Base-by-base conservation (phyloP, 225 moss, liverwort and hornwort species). In the Polytrichum formosum region DNA sequence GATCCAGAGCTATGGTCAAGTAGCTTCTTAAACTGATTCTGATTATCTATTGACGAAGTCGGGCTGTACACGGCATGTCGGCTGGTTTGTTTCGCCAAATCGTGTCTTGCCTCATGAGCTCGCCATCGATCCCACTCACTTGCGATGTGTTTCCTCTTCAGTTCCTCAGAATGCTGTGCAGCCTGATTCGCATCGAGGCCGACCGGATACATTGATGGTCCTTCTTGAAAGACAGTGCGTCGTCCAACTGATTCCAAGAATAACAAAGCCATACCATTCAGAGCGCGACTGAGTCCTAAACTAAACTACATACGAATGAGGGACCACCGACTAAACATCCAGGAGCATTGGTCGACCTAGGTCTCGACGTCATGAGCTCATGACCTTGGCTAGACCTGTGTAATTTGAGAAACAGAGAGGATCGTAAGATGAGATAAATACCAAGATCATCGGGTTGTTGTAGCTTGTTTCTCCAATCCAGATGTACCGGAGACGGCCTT, bases 61-160 rank as follows among this genome's bases (percentile, higher is more conserved):
- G 79, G 79, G 16, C 79, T 79, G 25, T 79, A 72, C 30, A 64
- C 21, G 7, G 6, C 59, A 54, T 30, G 73, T 31, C 55, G 77
- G 79, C 63, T 73, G 56, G 72, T 73, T 26, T 80, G 78, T 65
- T 68, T 66, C 29, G 78, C 7, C 78, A 72, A 80, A 28, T 86
- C 86, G 30, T 78, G 77, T 53, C 84, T 79, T 18, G 81, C 81
- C 65, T 81, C 87, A 8, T 87, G 87, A 27, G 84, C 84, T 65
- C 75, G 84, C 84, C 84, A 87, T 56, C 81, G 66, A 8, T 87
- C 79, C 84, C 81, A 87, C 56, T 87, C 87, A 58, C 70, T 84
- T 23, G 81, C 74, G 61, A 81, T 77, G 19, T 84, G 73, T 56
- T 73, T 81, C 29, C 55, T 27, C 74, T 75, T 84, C 1, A 84